Evolutionary conservation across 305 asterid genomes (phyloP).

Genomic region (Solanum hybrid): DNA sequence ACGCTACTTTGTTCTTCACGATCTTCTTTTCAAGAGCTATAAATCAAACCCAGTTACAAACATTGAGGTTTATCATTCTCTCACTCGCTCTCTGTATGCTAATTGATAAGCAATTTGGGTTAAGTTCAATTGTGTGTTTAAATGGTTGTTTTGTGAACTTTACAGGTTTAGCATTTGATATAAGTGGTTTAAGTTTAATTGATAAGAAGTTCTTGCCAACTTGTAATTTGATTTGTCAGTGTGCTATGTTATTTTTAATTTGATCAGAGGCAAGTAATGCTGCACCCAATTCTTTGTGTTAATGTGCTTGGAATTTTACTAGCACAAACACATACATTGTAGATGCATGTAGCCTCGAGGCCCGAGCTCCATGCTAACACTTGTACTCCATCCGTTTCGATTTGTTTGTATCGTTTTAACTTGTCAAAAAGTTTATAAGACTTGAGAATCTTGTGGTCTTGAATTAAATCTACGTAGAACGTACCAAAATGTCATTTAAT

Average conservation of each 20-base stretch:
- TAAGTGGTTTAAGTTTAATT: neutral
- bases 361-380: neutral
- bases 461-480: neutral
- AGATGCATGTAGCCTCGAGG: neutral
- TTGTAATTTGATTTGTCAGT: neutral
- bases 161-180: neutral
- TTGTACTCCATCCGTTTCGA: neutral
- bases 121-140: neutral
- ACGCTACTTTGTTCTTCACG: slow-evolving; percentile 82
- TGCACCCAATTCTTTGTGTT: neutral
- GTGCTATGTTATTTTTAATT: neutral
- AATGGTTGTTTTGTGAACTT: neutral
- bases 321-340: neutral
- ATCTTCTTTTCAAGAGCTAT: slow-evolving; percentile 75
- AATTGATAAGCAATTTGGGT: neutral
- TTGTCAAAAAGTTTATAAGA: neutral
- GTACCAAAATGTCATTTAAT: neutral
- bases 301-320: neutral
- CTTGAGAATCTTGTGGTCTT: neutral
- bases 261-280: neutral
- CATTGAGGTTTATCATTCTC: slow-evolving; percentile 34
- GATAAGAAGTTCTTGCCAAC: neutral
- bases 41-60: slow-evolving; percentile 64
- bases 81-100: neutral
- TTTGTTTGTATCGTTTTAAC: neutral